Base-by-base conservation (phyloP, 108 stramenopile genomes). In the Cylindrotheca closterium region DNA sequence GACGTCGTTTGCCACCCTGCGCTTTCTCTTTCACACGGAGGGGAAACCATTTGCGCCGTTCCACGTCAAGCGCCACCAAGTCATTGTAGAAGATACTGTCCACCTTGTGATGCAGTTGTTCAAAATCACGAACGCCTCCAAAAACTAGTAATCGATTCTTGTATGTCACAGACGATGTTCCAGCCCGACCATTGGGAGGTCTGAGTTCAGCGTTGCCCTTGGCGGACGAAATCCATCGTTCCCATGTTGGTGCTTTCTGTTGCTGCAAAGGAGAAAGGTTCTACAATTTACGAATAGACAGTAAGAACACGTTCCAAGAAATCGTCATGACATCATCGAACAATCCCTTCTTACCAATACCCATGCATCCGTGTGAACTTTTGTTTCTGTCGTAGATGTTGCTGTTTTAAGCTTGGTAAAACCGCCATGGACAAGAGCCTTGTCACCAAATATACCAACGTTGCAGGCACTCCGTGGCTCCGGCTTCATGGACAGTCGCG, bases 1-100 rank as follows among this genome's bases (percentile, higher is more conserved):
- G 55, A 1, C 82, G 67, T 47, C 83, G 50, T 19, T 78, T 58
- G 12, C 80, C 82, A 57, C 68, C 33, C 8, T 46, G 4, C 2
- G 58, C 37, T 0, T 70, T 65, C 26, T 73, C 74, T 29, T 86
- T 88, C 37, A 88, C 54, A n/a, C 75, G 60, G 71, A 89, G 55
- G 0, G 86, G 85, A 67, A 87, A 95, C 94, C 94, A 95, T 59
- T 88, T 86, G 18, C 88, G 80, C 24, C 85, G 79, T 53, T 89
- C 89, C 57, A 86, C 70, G 60, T 95, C 94, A 55, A 93, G 74
- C 3, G 83, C 88, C 67, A 88, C 82, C 52, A 95, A 58, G 63
- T 92, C 91, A 75, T 88, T 90, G 73, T 89, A 95, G 79, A 95
- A 95, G 12, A 91, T 71, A 58, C 81, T 83, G 30, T 79, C 68